Conservation (phyloP, 805 yeast genomes). For the Candida hungchunana region DNA sequence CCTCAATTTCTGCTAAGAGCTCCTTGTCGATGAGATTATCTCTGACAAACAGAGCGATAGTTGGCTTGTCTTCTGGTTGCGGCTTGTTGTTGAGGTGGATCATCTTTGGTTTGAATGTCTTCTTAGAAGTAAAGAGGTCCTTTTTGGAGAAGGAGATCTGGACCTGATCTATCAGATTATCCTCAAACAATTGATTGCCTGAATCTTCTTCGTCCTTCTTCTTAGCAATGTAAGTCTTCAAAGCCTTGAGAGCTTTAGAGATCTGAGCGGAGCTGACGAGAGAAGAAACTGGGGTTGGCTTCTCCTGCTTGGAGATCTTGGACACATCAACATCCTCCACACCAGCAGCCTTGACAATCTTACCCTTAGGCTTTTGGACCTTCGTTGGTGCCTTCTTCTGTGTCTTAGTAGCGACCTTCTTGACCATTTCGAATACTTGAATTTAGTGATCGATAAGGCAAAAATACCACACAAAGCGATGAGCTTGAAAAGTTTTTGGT, state of each 20-base stretch:
- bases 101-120: conserved; percentile 34
- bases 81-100: conserved; percentile 38
- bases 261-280: conserved; percentile 31
- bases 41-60: conserved; percentile 64
- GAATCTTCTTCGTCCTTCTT: conserved; percentile 31
- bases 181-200: conserved; percentile 54
- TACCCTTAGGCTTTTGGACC: conserved; percentile 27
- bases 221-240: conserved; percentile 50
- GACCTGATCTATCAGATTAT: conserved; percentile 40
- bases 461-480: too few relatives aligned
- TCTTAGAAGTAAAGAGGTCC: conserved; percentile 57
- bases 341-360: conserved; percentile 23
- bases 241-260: conserved; percentile 56
- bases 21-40: conserved; percentile 46
- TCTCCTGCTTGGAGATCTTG: conserved; percentile 9
- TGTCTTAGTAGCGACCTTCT: conserved; percentile 17
- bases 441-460: too few relatives aligned
- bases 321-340: conserved; percentile 17
- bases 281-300: not conserved
- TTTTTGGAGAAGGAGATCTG: conserved; percentile 63
- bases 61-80: conserved; percentile 34
- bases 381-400: conserved; percentile 15
- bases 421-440: conserved; percentile 10
- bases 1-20: conserved; percentile 25
- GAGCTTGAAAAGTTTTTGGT: conserved; percentile 11